Evolutionary conservation across 345 rosid genomes (phyloP).

Genomic region (Pistacia vera): DNA sequence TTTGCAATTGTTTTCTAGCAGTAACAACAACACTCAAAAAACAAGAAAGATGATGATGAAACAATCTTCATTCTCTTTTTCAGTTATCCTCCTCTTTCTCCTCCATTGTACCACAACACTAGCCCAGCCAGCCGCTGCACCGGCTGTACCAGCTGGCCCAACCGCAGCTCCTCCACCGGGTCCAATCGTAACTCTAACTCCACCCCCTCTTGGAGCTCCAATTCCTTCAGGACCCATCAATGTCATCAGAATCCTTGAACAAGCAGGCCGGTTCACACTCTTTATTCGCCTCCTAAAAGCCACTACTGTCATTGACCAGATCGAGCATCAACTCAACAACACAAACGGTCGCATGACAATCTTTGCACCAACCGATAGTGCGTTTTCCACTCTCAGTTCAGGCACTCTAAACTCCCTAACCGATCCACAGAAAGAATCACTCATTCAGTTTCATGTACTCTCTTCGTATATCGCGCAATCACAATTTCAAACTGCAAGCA

Average conservation of each 20-base stretch:
- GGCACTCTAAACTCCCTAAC: conserved; percentile 38
- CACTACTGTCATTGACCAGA: conserved; percentile 27
- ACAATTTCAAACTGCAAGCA: conserved; percentile 40
- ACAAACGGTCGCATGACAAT: conserved; percentile 39
- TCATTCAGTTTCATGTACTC: conserved; percentile 40
- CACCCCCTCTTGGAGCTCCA: neutral
- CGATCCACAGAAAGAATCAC: conserved; percentile 28
- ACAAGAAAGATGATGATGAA: neutral
- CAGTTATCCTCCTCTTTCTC: conserved; percentile 26
- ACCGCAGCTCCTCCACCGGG: conserved; percentile 4
- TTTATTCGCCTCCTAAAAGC: conserved; percentile 31
- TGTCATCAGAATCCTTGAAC: conserved; percentile 30
- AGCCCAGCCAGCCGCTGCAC: conserved; percentile 31
- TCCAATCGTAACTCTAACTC: neutral
- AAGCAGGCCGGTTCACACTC: conserved; percentile 34
- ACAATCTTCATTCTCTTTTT: neutral
- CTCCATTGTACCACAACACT: conserved; percentile 16
- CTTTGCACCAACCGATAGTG: conserved; percentile 37
- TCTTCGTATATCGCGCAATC: conserved; percentile 29
- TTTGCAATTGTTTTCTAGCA: neutral
- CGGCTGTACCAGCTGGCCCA: conserved; percentile 17
- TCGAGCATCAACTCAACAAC: conserved; percentile 38
- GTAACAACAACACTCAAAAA: neutral
- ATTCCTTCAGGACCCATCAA: conserved; percentile 32
- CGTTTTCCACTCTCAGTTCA: conserved; percentile 33